phyloP scores from a whole-genome alignment of 176 grass and related monocot species.

The Juncus effusus region DNA sequence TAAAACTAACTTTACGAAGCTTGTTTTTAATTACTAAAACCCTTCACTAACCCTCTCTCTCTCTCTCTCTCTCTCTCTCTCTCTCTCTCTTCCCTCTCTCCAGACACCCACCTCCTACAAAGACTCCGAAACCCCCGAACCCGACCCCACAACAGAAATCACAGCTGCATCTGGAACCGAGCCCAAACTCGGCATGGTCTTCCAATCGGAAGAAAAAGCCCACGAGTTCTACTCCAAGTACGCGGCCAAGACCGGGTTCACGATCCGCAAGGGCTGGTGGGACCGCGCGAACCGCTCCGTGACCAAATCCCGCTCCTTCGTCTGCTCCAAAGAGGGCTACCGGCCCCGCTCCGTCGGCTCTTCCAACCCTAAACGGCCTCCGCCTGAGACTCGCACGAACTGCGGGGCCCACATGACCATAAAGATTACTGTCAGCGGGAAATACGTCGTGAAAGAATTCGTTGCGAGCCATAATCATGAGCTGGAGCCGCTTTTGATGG shows the following conservation, averaged over 20 bases:
- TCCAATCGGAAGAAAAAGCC: slow-evolving; percentile 69
- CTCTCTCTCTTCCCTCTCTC: slow-evolving; percentile 10
- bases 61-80: slow-evolving; percentile 5
- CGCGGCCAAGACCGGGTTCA: slow-evolving; percentile 62
- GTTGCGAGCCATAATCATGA: slow-evolving; percentile 81
- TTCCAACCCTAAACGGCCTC: slow-evolving; percentile 53
- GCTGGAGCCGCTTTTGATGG: slow-evolving; percentile 50
- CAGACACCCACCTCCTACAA: slow-evolving; percentile 44
- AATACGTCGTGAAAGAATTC: slow-evolving; percentile 65
- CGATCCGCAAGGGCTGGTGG: slow-evolving; percentile 70
- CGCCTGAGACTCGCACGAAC: slow-evolving; percentile 65
- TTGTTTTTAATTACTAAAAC: too few species aligned
- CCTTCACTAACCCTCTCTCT: not conserved
- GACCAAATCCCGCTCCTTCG: slow-evolving; percentile 54
- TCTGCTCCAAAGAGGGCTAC: slow-evolving; percentile 82
- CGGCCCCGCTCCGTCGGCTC: slow-evolving; percentile 42
- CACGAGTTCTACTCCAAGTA: slow-evolving; percentile 74
- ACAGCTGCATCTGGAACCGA: slow-evolving; percentile 50
- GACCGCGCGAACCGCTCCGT: slow-evolving; percentile 61
- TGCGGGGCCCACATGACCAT: slow-evolving; percentile 77
- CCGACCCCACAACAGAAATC: slow-evolving; percentile 50
- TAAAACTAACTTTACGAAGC: too few species aligned
- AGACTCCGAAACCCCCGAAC: slow-evolving; percentile 54
- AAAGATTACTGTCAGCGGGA: slow-evolving; percentile 61
- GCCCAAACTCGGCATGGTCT: slow-evolving; percentile 70